Evolutionary conservation across 306 rosid genomes (phyloP).

Genomic region (Prunus kanzakura): DNA sequence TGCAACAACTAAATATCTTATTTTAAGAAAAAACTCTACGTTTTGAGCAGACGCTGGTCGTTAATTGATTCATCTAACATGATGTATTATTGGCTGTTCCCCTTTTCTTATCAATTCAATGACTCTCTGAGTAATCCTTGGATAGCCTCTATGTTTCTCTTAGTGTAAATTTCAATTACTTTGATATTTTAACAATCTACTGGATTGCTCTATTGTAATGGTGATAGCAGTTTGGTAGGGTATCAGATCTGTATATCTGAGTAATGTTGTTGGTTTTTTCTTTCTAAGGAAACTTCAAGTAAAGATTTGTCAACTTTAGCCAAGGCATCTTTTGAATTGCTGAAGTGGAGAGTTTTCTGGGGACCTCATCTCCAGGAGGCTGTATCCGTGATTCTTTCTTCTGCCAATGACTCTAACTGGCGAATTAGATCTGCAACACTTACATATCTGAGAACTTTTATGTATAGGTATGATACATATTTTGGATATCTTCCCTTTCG

Average conservation of each 20-base stretch:
- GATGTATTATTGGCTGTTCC: not conserved
- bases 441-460: conserved; percentile 88
- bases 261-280: conserved; percentile 19
- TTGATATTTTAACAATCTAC: not conserved
- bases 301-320: conserved; percentile 95
- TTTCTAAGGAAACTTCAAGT: conserved; percentile 88
- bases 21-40: not conserved
- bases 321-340: conserved; percentile 82
- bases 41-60: not conserved
- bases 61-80: conserved; percentile 4
- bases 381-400: conserved; percentile 74
- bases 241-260: conserved; percentile 26
- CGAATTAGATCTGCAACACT: conserved; percentile 89
- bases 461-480: conserved; percentile 70
- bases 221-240: conserved; percentile 6
- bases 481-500: conserved; percentile 3
- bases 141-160: not conserved
- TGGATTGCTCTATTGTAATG: conserved; percentile 6
- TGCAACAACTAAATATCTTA: not conserved
- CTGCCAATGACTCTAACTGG: conserved; percentile 91
- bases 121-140: not conserved
- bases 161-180: not conserved
- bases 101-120: conserved; percentile 8
- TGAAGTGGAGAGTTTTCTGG: conserved; percentile 92
- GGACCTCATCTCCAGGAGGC: conserved; percentile 77